Evolutionary conservation across 768 basidiomycete species (phyloP), one percentile per base, ranked within the genome.

Genomic region (Amanita muscaria): DNA sequence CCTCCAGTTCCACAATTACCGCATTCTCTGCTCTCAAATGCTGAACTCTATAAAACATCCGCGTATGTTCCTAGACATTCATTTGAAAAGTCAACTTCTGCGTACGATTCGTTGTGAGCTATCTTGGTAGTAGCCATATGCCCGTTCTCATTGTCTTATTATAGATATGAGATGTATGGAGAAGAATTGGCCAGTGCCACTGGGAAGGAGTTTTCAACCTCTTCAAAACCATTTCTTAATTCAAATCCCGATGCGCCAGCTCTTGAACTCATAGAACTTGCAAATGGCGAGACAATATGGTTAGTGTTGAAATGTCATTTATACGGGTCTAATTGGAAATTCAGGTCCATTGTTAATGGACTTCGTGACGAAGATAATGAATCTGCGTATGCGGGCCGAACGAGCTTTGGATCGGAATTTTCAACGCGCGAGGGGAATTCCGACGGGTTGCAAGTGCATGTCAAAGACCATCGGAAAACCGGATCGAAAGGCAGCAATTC

Each of bases 231-330:
- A 31, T 61, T 63, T 41, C 32, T 47, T 5, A 49, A 53, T 41
- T 37, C 59, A 39, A 58, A 61, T 49, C 53, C 74, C 40, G 77
- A 74, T 43, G 53, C 70, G 31, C 75, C 80, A 38, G 87, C 81
- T 3, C 65, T 90, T 23, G 85, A 91, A 62, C 73, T 90, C 34
- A 71, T 90, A 44, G 83, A 90, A 56, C 65, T 88, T 55, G 83
- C 85, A n/a, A 88, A 88, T 56, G 88, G 88, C 18, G 80, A 89
- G 58, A 87, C 84, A 6, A 80, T 91, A 49, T 91, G 88, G 88
- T 86, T 44, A 47, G 79, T 68, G 19, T 49, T 27, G 39, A 29
- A 30, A 16, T 45, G 25, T 36, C 47, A 27, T 37, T 48, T 4
- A 25, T 24, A 40, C 41, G 18, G 50, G 50, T 57, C 51, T 52